Conservation (phyloP, 352 stramenopile species). For the Globisporangium yorkense region DNA sequence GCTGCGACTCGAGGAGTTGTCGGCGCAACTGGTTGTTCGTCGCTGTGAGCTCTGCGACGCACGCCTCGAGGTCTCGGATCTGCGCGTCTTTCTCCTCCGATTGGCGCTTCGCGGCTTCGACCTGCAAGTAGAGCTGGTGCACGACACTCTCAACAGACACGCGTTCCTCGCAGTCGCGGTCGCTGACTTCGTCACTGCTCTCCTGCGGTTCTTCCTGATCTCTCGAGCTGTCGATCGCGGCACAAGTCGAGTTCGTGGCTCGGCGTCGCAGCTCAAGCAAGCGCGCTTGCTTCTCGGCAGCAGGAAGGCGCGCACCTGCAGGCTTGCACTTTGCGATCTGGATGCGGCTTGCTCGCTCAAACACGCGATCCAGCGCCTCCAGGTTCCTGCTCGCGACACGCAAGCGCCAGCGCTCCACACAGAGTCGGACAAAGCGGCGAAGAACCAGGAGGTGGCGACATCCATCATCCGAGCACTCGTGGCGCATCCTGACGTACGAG, state of each 20-base stretch:
- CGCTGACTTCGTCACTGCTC: slow-evolving; percentile 10
- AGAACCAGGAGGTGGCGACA: background rate
- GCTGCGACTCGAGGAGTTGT: background rate
- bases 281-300: slow-evolving; percentile 3
- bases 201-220: background rate
- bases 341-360: slow-evolving; percentile 3
- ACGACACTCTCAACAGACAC: slow-evolving; percentile 29
- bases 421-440: slow-evolving; percentile 10
- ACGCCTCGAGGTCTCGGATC: slow-evolving; percentile 20
- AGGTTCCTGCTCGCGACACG: slow-evolving; percentile 10
- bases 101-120: slow-evolving; percentile 11
- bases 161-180: slow-evolving; percentile 15
- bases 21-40: slow-evolving; percentile 12
- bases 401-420: slow-evolving; percentile 7
- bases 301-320: background rate
- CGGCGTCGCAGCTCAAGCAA: slow-evolving; percentile 3
- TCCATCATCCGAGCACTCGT: background rate
- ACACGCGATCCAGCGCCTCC: slow-evolving; percentile 12
- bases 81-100: slow-evolving; percentile 9
- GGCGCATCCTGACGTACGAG: no score
- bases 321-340: background rate
- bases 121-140: slow-evolving; percentile 19
- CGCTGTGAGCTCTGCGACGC: slow-evolving; percentile 11
- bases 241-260: background rate
- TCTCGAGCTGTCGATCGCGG: background rate